phyloP scores from a whole-genome alignment of 2,329 filamentous ascomycete genomes.

The Trichophyton schoenleinii region DNA sequence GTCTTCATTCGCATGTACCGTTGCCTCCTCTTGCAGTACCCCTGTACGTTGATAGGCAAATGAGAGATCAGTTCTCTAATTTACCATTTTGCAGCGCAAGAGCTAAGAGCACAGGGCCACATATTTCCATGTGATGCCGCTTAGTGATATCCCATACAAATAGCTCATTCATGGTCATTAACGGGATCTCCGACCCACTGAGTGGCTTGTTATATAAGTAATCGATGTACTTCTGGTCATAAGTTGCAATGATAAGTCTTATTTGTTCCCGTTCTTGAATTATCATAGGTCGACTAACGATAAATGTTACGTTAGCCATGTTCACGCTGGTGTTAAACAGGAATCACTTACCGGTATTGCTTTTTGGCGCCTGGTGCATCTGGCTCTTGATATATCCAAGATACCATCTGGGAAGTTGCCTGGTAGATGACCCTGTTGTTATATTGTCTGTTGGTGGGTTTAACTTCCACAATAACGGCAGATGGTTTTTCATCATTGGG shows the following conservation, averaged over 20 bases:
- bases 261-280: neutral
- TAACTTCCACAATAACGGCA: neutral
- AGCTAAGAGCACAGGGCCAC: neutral
- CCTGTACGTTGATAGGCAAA: too few species aligned
- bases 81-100: neutral
- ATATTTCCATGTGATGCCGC: neutral
- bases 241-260: neutral
- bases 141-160: neutral
- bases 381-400: slow-evolving; percentile 7
- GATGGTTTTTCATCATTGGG: neutral
- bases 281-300: neutral
- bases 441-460: neutral
- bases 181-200: neutral
- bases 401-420: slow-evolving; percentile 5
- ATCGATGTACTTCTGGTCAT: neutral
- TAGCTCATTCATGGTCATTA: neutral
- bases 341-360: neutral
- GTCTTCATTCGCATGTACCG: too few species aligned
- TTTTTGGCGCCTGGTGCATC: neutral
- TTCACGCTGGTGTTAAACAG: neutral
- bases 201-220: neutral
- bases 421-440: neutral
- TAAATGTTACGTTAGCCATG: neutral
- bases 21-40: too few species aligned
- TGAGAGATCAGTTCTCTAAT: neutral